Evolutionary conservation across 345 rosid species (phyloP), one percentile per base, ranked within the genome.

Genomic region (Eucalyptus cloeziana): DNA sequence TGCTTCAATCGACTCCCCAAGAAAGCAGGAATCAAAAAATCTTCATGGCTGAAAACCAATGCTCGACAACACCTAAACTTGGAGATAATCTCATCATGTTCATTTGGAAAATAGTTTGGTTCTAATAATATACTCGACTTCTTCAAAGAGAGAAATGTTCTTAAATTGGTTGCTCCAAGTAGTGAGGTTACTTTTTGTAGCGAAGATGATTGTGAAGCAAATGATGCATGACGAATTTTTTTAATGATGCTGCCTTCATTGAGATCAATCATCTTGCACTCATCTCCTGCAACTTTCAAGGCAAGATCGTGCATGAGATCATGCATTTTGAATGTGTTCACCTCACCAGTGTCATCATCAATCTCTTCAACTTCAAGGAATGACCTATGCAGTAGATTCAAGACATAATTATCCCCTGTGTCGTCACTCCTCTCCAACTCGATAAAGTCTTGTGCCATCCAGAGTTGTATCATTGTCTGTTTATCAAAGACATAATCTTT

Each of bases 371-470:
- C 21, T 31, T 67, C 79, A 0, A 91, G 71, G 33, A 91, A 90
- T 8, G 89, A 91, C 49, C 91, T 90, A 1, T 27, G 10, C 16
- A 67, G 10, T 44, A 91, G 69, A 2, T 89, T 86, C 11, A 1
- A 24, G 33, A 92, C 89, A 49, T 87, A 92, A 16, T 5, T 6
- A n/a, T 64, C 13, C 13, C 90, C 92, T 0, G 13, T 30, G 1
- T 54, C 10, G 51, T 43, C 27, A 10, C 10, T 31, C 30, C 49
- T 86, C 16, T 83, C 25, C 1, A 81, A 86, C 37, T 64, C 43
- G 10, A 92, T 8, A 25, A 90, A 87, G 13, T 89, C 92, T 67
- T 86, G 91, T n/a, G 93, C 92, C 86, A 90, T 91, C 94, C 92
- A 92, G 4, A 92, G 44, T 14, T 49, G 62, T 76, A 92, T 87